Percentiles rank a stretch among this genome's conserved stretches.
These are phyloP conservation scores for Acer campestre DNA, from an alignment of 345 rosid genomes.

Conservation along the genomic window DNA sequence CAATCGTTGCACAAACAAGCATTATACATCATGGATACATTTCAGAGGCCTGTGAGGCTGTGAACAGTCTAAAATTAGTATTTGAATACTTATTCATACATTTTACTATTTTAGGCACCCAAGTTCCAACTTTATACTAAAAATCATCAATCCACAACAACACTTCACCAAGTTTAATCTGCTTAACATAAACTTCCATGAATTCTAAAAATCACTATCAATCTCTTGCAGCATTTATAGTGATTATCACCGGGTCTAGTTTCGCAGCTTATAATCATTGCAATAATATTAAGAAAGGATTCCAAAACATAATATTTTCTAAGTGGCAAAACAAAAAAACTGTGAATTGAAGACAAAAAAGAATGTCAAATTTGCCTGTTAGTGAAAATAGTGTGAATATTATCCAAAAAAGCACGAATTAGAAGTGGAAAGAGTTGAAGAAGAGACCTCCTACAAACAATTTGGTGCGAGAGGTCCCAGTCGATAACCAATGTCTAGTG, in stretches of 20 bases:
- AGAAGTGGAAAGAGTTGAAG: not conserved
- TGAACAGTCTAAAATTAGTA: not conserved
- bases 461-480: conserved; percentile 37
- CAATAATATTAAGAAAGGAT: too few relatives aligned
- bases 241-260: too few relatives aligned
- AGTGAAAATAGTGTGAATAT: too few relatives aligned
- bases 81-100: not conserved
- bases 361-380: too few relatives aligned
- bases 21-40: too few relatives aligned
- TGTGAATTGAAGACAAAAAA: too few relatives aligned
- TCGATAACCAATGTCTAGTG: conserved; percentile 9
- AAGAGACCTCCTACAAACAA: conserved; percentile 64
- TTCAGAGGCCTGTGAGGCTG: too few relatives aligned
- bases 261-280: too few relatives aligned
- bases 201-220: not conserved
- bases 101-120: not conserved
- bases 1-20: too few relatives aligned
- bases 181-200: not conserved
- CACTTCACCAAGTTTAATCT: not conserved
- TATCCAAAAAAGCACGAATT: not conserved
- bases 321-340: too few relatives aligned
- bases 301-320: too few relatives aligned
- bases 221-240: too few relatives aligned
- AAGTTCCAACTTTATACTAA: not conserved
- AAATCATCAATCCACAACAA: not conserved